These are phyloP conservation scores for Ceratobasidium papillatum DNA, from an alignment of 1,284 basidiomycete genomes.

Conservation along the genomic window DNA sequence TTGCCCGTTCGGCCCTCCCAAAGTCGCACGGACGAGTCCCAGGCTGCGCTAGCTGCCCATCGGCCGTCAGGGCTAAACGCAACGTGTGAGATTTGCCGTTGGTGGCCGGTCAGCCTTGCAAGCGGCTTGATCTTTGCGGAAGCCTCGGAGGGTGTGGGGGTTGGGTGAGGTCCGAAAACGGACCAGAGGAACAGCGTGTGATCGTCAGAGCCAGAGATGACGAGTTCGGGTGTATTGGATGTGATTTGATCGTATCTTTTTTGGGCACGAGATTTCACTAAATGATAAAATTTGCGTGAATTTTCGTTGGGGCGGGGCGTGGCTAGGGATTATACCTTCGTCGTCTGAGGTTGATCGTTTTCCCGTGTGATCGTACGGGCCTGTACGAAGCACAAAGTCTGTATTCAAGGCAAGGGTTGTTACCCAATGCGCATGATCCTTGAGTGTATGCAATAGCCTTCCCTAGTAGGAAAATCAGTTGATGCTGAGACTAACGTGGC, in stretches of 20 bases:
- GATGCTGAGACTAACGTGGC: neutral
- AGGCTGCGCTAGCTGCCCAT: conserved; percentile 90
- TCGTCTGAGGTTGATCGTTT: conserved; percentile 79
- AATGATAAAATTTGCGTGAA: conserved; percentile 27
- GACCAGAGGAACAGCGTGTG: conserved; percentile 96
- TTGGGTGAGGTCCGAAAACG: conserved; percentile 56
- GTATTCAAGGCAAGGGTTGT: conserved; percentile 96
- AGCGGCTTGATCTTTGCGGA: conserved; percentile 81
- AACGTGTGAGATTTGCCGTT: conserved; percentile 95
- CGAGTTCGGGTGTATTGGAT: conserved; percentile 75
- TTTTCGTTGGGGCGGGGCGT: neutral
- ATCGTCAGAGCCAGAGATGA: conserved; percentile 95
- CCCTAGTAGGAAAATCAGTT: conserved; percentile 57
- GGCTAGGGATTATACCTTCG: conserved; percentile 65
- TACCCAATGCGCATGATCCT: conserved; percentile 99
- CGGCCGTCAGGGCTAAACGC: conserved; percentile 95
- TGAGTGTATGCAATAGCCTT: conserved; percentile 74
- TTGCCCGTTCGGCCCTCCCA: conserved; percentile 96
- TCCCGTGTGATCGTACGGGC: conserved; percentile 89
- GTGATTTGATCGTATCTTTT: conserved; percentile 77
- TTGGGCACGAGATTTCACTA: conserved; percentile 78
- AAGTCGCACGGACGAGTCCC: conserved; percentile 90
- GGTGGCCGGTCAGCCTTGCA: conserved; percentile 91
- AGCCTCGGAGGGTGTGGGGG: conserved; percentile 50
- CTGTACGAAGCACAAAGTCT: conserved; percentile 93